phyloP scores from a whole-genome alignment of 1,284 basidiomycete species.

The Tilletia walkeri region DNA sequence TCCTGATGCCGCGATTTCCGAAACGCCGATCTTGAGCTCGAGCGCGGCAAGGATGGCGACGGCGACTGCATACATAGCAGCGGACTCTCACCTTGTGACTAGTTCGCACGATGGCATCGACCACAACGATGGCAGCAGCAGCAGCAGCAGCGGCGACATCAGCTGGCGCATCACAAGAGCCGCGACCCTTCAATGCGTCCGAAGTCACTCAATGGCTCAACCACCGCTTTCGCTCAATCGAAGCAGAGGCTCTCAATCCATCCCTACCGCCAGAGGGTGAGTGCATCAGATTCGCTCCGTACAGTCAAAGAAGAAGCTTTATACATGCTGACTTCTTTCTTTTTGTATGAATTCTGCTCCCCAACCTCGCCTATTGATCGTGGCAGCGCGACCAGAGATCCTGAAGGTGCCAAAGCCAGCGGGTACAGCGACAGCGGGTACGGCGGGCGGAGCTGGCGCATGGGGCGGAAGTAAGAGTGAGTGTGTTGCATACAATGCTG shows the following conservation, averaged over 20 bases:
- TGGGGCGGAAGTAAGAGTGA: slow-evolving; percentile 10
- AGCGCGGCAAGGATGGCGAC: background rate
- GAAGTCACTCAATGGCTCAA: slow-evolving; percentile 8
- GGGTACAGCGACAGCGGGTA: background rate
- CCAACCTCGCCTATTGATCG: too few relatives aligned
- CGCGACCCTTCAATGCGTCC: slow-evolving; percentile 2
- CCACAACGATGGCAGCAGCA: too few relatives aligned
- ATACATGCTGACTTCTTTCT: background rate
- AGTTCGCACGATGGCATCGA: too few relatives aligned
- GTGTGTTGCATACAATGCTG: background rate
- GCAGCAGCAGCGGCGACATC: too few relatives aligned
- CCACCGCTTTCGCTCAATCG: slow-evolving; percentile 6
- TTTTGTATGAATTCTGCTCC: background rate
- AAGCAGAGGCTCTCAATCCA: background rate
- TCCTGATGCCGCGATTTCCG: background rate
- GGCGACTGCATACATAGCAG: too few relatives aligned
- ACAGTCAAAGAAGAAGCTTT: background rate
- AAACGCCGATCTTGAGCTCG: slow-evolving; percentile 11
- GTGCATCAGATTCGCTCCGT: background rate
- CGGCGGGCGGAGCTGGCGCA: background rate
- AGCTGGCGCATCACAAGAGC: too few relatives aligned
- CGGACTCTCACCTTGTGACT: too few relatives aligned
- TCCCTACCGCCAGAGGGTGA: slow-evolving; percentile 8
- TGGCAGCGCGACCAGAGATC: slow-evolving; percentile 8
- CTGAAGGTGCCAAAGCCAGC: slow-evolving; percentile 10